Base-by-base conservation (phyloP, 2,329 filamentous ascomycete species). In the Cladobotryum protrusum region DNA sequence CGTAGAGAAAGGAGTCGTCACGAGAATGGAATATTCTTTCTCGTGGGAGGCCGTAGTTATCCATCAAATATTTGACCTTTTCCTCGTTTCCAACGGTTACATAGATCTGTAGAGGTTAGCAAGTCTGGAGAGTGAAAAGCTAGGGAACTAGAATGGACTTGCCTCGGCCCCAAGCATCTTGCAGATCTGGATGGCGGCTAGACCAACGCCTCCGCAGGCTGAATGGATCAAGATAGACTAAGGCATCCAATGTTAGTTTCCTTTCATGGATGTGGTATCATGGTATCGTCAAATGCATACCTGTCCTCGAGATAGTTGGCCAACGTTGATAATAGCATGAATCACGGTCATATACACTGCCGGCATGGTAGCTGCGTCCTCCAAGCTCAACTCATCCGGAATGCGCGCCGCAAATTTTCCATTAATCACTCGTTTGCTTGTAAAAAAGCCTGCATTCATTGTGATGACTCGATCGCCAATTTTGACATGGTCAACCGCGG, bases 11-110 rank as follows among this genome's bases (percentile, higher is more conserved):
- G 1, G 61, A 60, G 1, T 47, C 47, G 48, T 67, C 57, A 1
- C 63, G 57, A 20, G 63, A 67, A 41, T 59, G 57, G 49, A 72
- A 65, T 33, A 74, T 68, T 24, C 61, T 61, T 4, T 58, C 51
- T 13, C 50, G 49, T 0, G 63, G 61, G 11, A 74, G 63, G 0
- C 53, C 58, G 50, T 64, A 70, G 1, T 48, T 53, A 1, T 55
- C 53, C 17, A 56, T 56, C 2, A 75, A 55, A 13, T 69, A 61
- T 3, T 61, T 45, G 3, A 52, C 52, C 54, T 75, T 73, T 8
- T 66, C 63, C 2, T 61, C 50, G 3, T 57, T 62, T 8, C 63
- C 60, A 5, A 68, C 67, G 0, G 70, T 72, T 3, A 55, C 57
- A 41, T 62, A 72, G 7, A 29, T 29, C 24, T 29, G 7, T 5